Evolutionary conservation across 2,329 filamentous ascomycete species (phyloP), one percentile per base, ranked within the genome.

Genomic region (Ambrosiella xylebori): DNA sequence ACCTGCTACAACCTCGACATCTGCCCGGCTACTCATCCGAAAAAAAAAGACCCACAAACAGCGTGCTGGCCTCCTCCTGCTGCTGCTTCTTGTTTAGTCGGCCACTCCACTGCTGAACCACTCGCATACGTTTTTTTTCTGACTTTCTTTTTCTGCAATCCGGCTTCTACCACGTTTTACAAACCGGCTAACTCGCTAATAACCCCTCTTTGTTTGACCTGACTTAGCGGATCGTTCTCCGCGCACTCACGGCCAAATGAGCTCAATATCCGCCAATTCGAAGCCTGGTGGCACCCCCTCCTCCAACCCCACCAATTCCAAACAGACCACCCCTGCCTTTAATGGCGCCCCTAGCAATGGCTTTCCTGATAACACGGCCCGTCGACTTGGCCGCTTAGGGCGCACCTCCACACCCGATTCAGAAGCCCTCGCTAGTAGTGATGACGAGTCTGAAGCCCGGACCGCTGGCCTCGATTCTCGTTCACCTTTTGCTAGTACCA

Each of bases 391-490:
- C 55, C 93, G 89, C 68, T 76, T 85, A 54, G 59, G 51, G 58
- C 81, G 90, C 64, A 85, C 86, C 57, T 89, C 88, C 7, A 96
- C 91, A 1, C 91, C 91, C 19, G 93, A 97, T 67, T 96, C 90
- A 2, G 91, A 97, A 68, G 91, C 88, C 56, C 74, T 97, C 61
- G 89, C 86, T 56, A 97, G 91, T 63, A 96, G 90, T 11, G 93
- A 97, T 69, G 93, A 97, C 68, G 93, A 98, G 69, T 78, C 75
- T 59, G 86, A 95, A 61, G 27, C 51, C 19, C 50, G 35, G 35
- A n/a, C 36, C 44, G 35, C 41, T 44, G 36, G 47, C 38, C 19
- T 45, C 45, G 39, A 50, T 19, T 47, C 44, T 13, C 17, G 47
- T 38, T 38, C 57, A 11, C 19, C 27, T n/a, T 35, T 44, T 17